Conservation (phyloP, 2,329 filamentous ascomycete species). For the Sporothrix brasiliensis region DNA sequence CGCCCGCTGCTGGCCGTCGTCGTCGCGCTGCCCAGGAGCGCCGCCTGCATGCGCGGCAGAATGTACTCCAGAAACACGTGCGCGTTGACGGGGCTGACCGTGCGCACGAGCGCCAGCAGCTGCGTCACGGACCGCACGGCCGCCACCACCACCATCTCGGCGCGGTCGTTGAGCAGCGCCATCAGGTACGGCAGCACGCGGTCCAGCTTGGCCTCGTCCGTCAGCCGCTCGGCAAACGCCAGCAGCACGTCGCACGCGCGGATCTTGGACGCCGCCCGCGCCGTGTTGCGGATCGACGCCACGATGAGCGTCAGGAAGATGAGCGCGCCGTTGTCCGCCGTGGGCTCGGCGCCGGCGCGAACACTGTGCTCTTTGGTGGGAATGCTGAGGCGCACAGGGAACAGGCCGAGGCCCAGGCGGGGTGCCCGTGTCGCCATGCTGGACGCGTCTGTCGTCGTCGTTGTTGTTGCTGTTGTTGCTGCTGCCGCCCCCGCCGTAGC, state of each 20-base stretch:
- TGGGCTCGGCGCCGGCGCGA: conserved; percentile 61
- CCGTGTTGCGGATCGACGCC: conserved; percentile 85
- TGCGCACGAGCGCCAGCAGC: conserved; percentile 79
- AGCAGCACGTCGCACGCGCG: conserved; percentile 89
- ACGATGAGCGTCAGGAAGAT: conserved; percentile 90
- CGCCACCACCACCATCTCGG: conserved; percentile 81
- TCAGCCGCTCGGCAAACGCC: conserved; percentile 86
- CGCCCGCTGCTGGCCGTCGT: conserved; percentile 23
- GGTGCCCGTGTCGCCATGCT: conserved; percentile 40
- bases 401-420: conserved; percentile 62
- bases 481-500: not conserved
- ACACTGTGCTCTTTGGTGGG: conserved; percentile 79
- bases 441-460: no score
- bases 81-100: conserved; percentile 78
- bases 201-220: conserved; percentile 94
- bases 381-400: conserved; percentile 83
- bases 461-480: not conserved
- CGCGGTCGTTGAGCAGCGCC: conserved; percentile 76
- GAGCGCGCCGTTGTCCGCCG: conserved; percentile 83
- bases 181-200: conserved; percentile 89
- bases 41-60: conserved; percentile 63
- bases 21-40: conserved; percentile 48
- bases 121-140: conserved; percentile 87
- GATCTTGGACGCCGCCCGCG: conserved; percentile 81
- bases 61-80: conserved; percentile 71